Conservation (phyloP, 1,284 basidiomycete species). For the Schizophyllum amplum region DNA sequence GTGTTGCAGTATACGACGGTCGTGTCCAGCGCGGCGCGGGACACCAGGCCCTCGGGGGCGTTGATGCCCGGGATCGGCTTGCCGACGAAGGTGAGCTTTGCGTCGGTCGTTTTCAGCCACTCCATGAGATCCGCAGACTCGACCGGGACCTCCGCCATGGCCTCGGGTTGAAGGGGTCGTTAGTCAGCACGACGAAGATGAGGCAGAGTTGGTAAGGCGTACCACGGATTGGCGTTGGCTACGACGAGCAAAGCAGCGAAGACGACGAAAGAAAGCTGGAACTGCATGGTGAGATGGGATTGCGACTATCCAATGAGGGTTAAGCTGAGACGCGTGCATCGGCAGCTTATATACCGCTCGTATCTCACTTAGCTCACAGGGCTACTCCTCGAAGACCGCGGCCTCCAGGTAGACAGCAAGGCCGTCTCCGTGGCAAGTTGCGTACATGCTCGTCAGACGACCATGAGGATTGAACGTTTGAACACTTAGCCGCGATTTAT, state of each 20-base stretch:
- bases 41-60: not conserved
- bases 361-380: no score
- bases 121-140: not conserved
- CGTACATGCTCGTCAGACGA: no score
- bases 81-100: slow-evolving; percentile 18
- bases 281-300: not conserved
- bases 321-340: no score
- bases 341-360: no score
- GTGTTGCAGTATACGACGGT: no score
- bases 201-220: not conserved
- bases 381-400: no score
- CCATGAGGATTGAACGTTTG: no score
- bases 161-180: not conserved
- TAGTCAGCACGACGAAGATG: not conserved
- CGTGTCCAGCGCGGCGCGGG: no score
- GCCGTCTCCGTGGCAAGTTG: no score
- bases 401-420: no score
- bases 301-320: no score
- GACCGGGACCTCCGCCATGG: not conserved
- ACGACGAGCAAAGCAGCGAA: slow-evolving; percentile 1
- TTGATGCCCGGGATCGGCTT: slow-evolving; percentile 7
- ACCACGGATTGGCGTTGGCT: not conserved
- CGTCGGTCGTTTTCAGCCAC: slow-evolving; percentile 19
- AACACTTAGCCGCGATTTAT: no score
- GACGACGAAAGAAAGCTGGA: slow-evolving; percentile 5